Evolutionary conservation across 768 basidiomycete genomes (phyloP), one percentile per base, ranked within the genome.

Genomic region (Boletus sp.): DNA sequence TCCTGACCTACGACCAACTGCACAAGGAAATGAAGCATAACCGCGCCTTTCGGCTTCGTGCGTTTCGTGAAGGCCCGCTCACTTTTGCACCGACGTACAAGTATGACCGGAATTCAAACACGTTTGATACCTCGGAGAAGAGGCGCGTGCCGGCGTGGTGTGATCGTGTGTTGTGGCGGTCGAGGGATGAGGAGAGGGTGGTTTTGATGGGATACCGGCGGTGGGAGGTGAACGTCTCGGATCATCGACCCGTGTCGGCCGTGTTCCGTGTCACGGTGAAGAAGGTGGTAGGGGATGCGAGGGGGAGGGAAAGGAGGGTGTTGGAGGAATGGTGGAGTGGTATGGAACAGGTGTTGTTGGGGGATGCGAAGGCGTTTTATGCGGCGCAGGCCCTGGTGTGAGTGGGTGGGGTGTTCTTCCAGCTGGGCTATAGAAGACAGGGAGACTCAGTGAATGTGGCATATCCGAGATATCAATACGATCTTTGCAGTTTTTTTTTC

Each of bases 111-210:
- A 75, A 82, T 7, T 84, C 92, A 24, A 71, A 82, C 68, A 81
- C 85, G 59, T 99, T 92, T 64, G 96, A 99, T 68, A 79, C 87
- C 3, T 92, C 90, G 1, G 92, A 93, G 70, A 98, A 98, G 72
- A 80, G 82, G 12, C 87, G 96, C 0, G 79, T 86, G 8, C 96
- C 96, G 4, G 94, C 96, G 2, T 99, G 95, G 94, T 99, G 96
- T 69, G 96, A 99, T 70, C 87, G 96, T 6, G 83, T 99, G 20
- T 75, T 98, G 41, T 96, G 87, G 84, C 83, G 86, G 5, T 76
- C 83, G 41, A 77, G 77, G 15, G 82, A 79, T 15, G 76, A 78
- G 14, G 73, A 70, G 12, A 78, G 91, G 8, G 85, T 96, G 30
- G 68, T 76, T 52, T 80, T 83, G 67, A 57, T 91, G 62, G 83